Base-by-base conservation (phyloP, 1,284 basidiomycete species). In the Wolfiporia cocos region DNA sequence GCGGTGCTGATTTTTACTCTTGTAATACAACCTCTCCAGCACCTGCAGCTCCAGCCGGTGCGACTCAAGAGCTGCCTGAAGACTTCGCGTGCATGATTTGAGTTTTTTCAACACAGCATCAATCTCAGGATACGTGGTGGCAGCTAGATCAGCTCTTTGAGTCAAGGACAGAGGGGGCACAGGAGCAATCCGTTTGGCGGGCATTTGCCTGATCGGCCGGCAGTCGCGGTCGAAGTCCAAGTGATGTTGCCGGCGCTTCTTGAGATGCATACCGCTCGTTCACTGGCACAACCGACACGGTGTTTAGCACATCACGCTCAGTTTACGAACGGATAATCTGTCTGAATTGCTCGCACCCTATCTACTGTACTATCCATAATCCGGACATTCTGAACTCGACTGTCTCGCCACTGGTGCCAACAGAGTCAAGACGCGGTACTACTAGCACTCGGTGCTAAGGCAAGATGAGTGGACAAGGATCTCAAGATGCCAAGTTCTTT, bases 401-500 rank as follows among this genome's bases (percentile, higher is more conserved):
- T n/a, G n/a, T n/a, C n/a, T n/a, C n/a, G n/a, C n/a, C n/a, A n/a
- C n/a, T n/a, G n/a, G n/a, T n/a, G n/a, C n/a, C n/a, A n/a, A n/a
- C n/a, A n/a, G n/a, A n/a, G n/a, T n/a, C n/a, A n/a, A n/a, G n/a
- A n/a, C n/a, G n/a, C n/a, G n/a, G n/a, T n/a, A n/a, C n/a, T n/a
- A n/a, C n/a, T n/a, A n/a, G n/a, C 26, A 14, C 14, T 28, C 26
- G 26, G 7, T 14, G 36, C 43, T 19, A 41, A 26, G 37, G 36
- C 43, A 53, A 37, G 10, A 83, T 86, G 83, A 64, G 67, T 46
- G 64, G 76, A 34, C 75, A 78, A 57, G 85, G 56, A 17, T 55
- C 86, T 43, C 86, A 90, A 68, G 88, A 91, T 74, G 87, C 86
- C 38, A 91, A 91, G 58, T 90, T 90, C 74, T 91, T 91, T 58